Conservation (phyloP, 2,329 filamentous ascomycete genomes). For the Penicillium rolfsii region DNA sequence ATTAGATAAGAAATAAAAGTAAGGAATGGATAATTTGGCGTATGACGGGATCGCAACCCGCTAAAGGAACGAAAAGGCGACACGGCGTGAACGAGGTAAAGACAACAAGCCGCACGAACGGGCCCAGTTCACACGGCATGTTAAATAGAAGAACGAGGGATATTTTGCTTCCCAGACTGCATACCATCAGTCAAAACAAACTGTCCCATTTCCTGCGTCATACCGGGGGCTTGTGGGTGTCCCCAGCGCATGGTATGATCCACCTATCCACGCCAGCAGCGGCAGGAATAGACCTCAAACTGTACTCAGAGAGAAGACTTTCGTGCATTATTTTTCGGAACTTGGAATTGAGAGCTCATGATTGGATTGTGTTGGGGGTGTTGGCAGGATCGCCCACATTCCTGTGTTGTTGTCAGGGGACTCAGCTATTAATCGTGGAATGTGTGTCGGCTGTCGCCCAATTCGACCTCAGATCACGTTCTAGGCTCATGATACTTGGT, state of each 20-base stretch:
- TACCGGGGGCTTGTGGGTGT: constrained; percentile 11
- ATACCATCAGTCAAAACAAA: constrained; percentile 26
- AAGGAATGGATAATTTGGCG: constrained; percentile 11
- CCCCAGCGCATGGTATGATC: constrained; percentile 24
- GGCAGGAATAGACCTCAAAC: background rate
- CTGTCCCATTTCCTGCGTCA: constrained; percentile 13
- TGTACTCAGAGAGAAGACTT: background rate
- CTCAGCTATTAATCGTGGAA: constrained; percentile 23
- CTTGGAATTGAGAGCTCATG: background rate
- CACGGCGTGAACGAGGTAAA: background rate
- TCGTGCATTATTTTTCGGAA: background rate
- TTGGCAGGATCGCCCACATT: constrained; percentile 23
- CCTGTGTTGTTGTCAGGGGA: constrained; percentile 29
- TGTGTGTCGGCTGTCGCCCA: constrained; percentile 13
- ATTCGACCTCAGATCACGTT: constrained; percentile 1
- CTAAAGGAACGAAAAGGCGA: constrained; percentile 14
- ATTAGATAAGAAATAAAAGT: constrained; percentile 19
- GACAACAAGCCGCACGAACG: background rate
- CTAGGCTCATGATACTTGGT: constrained; percentile 9
- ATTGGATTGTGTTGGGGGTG: constrained; percentile 16
- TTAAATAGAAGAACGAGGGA: constrained; percentile 24
- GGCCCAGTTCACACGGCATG: background rate
- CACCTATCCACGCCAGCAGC: constrained; percentile 20
- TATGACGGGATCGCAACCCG: constrained; percentile 19
- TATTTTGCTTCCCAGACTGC: constrained; percentile 17